Percentiles rank a stretch among this genome's conserved stretches.
These are phyloP conservation scores for Pelargonium citronellum DNA, from an alignment of 441 rosid species.

Conservation along the genomic window DNA sequence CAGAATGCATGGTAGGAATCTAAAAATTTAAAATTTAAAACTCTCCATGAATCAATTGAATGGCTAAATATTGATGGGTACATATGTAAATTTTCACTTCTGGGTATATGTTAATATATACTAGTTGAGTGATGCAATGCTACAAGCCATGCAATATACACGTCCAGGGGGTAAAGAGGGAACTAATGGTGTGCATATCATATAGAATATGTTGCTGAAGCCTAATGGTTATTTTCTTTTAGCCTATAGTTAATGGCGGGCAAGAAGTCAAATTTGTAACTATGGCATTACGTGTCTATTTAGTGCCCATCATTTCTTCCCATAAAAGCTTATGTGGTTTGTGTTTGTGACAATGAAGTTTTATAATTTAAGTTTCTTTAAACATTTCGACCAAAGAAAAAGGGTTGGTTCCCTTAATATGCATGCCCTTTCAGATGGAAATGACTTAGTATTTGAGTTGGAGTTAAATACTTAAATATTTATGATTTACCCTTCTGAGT, in stretches of 20 bases:
- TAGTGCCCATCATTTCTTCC: slow-evolving; percentile 15
- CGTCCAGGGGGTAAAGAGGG: not conserved
- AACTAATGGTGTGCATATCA: not conserved
- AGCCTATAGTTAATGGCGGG: not conserved
- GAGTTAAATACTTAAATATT: not conserved
- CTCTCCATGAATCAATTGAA: not conserved
- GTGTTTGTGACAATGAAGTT: slow-evolving; percentile 9
- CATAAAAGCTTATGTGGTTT: slow-evolving; percentile 11
- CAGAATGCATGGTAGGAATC: slow-evolving; percentile 13
- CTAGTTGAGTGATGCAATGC: not conserved
- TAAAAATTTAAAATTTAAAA: not conserved
- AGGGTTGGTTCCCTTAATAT: slow-evolving; percentile 4
- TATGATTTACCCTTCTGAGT: not conserved
- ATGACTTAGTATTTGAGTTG: not conserved
- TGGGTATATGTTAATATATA: not conserved
- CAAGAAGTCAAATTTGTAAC: not conserved
- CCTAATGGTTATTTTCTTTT: too few species aligned
- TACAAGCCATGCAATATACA: not conserved
- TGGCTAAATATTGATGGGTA: not conserved
- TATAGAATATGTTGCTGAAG: not conserved
- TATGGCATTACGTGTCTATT: slow-evolving; percentile 15
- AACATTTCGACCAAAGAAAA: not conserved
- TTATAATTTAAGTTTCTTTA: not conserved
- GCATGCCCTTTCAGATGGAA: not conserved
- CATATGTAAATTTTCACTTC: not conserved